Evolutionary conservation across 192 early-diverging fungal genomes (phyloP), one percentile per base, ranked within the genome.

Genomic region (Umbelopsis vinacea): DNA sequence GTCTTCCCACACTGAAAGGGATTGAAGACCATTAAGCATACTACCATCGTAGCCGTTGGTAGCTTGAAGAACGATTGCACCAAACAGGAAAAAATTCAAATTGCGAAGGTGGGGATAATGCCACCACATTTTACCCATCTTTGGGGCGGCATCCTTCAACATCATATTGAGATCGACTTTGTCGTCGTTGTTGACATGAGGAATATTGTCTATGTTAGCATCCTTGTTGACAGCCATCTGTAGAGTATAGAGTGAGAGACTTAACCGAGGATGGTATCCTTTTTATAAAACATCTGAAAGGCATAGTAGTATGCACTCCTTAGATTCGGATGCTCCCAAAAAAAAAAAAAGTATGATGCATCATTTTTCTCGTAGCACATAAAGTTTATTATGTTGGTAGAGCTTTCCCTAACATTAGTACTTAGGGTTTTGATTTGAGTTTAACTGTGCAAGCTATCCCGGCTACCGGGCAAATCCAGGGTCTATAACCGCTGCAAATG

Each of bases 11-110:
- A 37, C 53, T 45, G 3, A 17, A 15, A 72, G 26, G 15, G 71
- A 72, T 17, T 72, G 71, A 4, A 72, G 53, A 17, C 71, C 71
- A 46, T 72, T 72, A 60, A 72, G 71, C 35, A 72, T 23, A 38
- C 69, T 70, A 29, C 71, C 71, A 21, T 63, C 71, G 26, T 72
- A 72, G 45, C 71, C 71, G 22, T 38, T 63, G 14, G 71, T 72
- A 12, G 22, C 19, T 63, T 72, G 54, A 17, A 55, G 38, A 21
- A 72, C 19, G 19, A 72, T 38, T 11, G 35, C 55, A 5, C 54
- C 26, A 10, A 17, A 0, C 9, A 72, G 23, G 12, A 72, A 29
- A 17, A 46, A 40, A 40, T 72, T 72, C 17, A 72, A 54, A 19
- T 55, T 63, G 5, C 4, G 71, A 15, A 72, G 52, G 23, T 40